phyloP scores from a whole-genome alignment of 1,284 basidiomycete species.

The Cutaneotrichosporon spelunceum region DNA sequence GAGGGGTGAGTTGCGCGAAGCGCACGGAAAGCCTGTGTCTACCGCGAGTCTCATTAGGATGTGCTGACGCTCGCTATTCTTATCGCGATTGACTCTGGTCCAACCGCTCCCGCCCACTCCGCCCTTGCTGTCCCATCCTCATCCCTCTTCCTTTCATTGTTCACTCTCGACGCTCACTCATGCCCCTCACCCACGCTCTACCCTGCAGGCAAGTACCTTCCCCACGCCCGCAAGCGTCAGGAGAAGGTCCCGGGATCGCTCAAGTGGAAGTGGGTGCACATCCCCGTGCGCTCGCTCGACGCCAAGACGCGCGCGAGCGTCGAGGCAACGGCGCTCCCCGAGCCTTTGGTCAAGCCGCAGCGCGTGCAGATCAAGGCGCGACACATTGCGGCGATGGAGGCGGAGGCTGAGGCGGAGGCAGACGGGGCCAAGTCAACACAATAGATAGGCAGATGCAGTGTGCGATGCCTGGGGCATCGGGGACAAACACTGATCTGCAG shows the following conservation, averaged over 20 bases:
- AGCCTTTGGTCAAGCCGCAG: conserved; percentile 4
- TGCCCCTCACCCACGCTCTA: neutral
- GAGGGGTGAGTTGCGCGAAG: conserved; percentile 29
- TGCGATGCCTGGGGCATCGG: conserved; percentile 3
- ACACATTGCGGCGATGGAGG: neutral
- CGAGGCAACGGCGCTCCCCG: conserved; percentile 4
- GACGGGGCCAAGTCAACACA: neutral
- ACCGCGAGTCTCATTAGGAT: neutral
- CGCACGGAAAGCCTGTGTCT: too few species aligned
- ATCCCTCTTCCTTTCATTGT: neutral
- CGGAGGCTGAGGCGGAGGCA: neutral
- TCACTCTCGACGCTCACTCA: neutral
- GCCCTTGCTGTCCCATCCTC: neutral
- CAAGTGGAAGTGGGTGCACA: conserved; percentile 13
- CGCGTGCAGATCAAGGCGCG: conserved; percentile 7
- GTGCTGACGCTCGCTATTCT: neutral
- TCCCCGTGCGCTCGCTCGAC: conserved; percentile 2
- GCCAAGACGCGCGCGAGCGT: neutral
- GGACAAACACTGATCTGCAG: neutral
- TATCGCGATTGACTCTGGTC: neutral
- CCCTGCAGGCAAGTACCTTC: conserved; percentile 12
- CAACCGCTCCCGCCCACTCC: neutral
- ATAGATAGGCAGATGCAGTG: conserved; percentile 10
- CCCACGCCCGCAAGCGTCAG: conserved; percentile 11
- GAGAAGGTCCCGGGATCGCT: conserved; percentile 9